Percentiles rank a stretch among this genome's conserved stretches.
These are phyloP conservation scores for Suhomyces emberorum DNA, from an alignment of 805 yeast species.

Conservation along the genomic window DNA sequence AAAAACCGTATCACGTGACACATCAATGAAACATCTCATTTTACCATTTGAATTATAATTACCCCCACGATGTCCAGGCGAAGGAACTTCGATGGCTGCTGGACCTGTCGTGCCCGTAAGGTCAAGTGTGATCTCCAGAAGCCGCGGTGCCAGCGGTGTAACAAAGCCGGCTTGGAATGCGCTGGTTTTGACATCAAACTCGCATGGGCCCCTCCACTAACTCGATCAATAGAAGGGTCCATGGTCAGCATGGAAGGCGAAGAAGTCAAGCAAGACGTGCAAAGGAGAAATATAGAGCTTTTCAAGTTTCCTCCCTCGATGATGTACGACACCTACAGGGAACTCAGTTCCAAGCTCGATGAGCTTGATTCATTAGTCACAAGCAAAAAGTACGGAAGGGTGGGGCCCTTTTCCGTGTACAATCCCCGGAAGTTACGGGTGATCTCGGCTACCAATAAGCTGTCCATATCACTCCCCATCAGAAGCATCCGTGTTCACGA, in stretches of 20 bases:
- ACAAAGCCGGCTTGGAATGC: constrained; percentile 43
- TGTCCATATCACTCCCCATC: neutral
- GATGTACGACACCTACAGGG: constrained; percentile 36
- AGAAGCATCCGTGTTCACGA: neutral
- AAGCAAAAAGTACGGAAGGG: constrained; percentile 8
- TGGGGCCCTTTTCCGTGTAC: constrained; percentile 27
- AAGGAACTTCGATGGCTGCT: constrained; percentile 50
- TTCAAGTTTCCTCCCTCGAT: constrained; percentile 36
- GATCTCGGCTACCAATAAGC: neutral
- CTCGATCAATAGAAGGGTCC: constrained; percentile 20
- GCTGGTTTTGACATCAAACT: constrained; percentile 49
- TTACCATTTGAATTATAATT: no score
- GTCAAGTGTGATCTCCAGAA: constrained; percentile 50
- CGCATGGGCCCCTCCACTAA: constrained; percentile 44
- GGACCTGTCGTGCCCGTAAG: constrained; percentile 52
- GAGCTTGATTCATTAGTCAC: constrained; percentile 20
- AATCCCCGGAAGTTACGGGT: neutral
- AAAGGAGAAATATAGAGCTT: constrained; percentile 45
- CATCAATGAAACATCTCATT: no score
- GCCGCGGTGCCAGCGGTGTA: constrained; percentile 48
- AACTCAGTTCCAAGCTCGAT: constrained; percentile 38
- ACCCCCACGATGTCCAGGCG: constrained; percentile 21
- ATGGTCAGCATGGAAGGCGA: constrained; percentile 17
- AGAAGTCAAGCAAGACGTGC: constrained; percentile 27
- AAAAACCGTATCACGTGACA: no score